phyloP scores from a whole-genome alignment of 306 rosid species.

The Inga laurina region DNA sequence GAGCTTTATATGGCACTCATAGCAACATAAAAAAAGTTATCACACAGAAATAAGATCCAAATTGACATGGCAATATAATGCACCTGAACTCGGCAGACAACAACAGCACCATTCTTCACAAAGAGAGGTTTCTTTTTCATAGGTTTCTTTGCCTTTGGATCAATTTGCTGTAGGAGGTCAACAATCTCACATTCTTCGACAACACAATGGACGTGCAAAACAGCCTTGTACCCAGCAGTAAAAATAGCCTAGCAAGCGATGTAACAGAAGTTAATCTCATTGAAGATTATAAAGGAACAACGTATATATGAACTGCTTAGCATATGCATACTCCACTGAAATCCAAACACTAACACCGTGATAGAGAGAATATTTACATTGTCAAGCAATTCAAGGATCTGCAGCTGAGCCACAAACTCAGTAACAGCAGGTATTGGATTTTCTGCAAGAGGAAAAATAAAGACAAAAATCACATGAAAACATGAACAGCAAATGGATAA shows the following conservation, averaged over 20 bases:
- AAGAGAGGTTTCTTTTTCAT: conserved; percentile 81
- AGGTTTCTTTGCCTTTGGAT: conserved; percentile 86
- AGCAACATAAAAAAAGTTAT: conserved; percentile 12
- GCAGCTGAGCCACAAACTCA: conserved; percentile 85
- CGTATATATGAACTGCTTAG: neutral
- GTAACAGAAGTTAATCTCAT: conserved; percentile 23
- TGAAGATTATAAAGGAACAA: conserved; percentile 4
- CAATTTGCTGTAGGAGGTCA: conserved; percentile 86
- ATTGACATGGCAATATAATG: conserved; percentile 28
- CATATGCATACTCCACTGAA: neutral
- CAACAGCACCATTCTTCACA: conserved; percentile 89
- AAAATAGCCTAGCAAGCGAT: conserved; percentile 74
- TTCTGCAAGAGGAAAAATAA: conserved; percentile 51
- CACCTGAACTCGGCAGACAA: conserved; percentile 92
- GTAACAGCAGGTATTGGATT: conserved; percentile 71
- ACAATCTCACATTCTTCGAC: conserved; percentile 99
- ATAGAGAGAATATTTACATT: conserved; percentile 50
- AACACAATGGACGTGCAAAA: conserved; percentile 86
- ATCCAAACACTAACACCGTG: conserved; percentile 5
- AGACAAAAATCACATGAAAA: conserved; percentile 22
- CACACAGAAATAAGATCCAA: conserved; percentile 2
- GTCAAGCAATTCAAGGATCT: conserved; percentile 89
- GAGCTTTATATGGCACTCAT: neutral
- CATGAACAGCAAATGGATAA: neutral
- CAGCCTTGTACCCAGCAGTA: conserved; percentile 99